Percentiles rank a stretch among this genome's conserved stretches.
Evolutionary conservation across 2,329 filamentous ascomycete genomes (phyloP).

Genomic region (Fusarium sarcochroum): DNA sequence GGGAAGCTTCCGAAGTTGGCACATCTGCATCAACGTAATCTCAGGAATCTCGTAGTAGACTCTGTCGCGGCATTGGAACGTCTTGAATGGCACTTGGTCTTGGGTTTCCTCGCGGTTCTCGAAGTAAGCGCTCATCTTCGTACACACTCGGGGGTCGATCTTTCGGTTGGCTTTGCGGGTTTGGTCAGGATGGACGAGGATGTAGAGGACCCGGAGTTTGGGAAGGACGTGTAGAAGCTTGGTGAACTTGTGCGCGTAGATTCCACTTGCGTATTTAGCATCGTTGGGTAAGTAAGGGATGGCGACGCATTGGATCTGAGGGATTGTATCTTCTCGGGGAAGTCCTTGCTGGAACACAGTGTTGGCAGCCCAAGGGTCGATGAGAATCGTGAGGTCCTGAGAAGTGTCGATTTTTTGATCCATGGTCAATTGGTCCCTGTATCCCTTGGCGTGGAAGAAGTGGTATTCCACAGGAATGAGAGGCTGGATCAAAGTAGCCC

Average conservation of each 20-base stretch:
- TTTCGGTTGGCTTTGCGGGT: background rate
- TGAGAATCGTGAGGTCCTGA: background rate
- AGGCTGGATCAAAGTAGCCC: background rate
- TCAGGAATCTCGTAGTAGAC: slow-evolving; percentile 1
- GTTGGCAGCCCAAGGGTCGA: background rate
- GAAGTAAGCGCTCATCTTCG: background rate
- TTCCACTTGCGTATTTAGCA: accelerated
- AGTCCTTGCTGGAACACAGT: background rate
- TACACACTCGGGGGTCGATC: too few species aligned
- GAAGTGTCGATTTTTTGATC: background rate
- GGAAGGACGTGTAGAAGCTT: background rate
- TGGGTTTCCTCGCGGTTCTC: background rate
- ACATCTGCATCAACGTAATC: background rate
- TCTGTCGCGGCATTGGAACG: background rate
- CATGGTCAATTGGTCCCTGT: background rate
- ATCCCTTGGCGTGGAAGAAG: background rate
- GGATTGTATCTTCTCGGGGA: background rate
- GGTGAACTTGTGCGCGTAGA: background rate
- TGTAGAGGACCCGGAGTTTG: background rate
- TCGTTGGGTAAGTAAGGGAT: background rate
- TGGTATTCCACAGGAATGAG: background rate
- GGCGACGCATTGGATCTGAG: background rate
- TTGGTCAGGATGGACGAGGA: background rate
- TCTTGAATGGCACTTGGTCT: background rate
- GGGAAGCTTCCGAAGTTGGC: background rate